Conservation (phyloP, 352 stramenopile species). For the Peronospora farinosa region DNA sequence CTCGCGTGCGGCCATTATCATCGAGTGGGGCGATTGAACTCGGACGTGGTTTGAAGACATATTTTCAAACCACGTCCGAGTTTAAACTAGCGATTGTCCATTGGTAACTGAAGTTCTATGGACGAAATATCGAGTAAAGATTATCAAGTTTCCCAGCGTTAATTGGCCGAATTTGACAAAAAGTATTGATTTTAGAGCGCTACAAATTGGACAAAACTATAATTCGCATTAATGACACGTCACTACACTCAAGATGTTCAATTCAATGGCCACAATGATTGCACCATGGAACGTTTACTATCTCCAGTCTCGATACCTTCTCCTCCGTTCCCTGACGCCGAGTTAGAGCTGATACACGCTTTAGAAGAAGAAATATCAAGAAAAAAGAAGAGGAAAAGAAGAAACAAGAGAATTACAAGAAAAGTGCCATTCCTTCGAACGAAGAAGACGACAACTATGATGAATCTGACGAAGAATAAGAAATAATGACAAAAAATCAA, state of each 20-base stretch:
- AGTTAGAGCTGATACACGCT: conserved; percentile 29
- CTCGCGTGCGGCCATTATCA: conserved; percentile 20
- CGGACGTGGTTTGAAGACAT: conserved; percentile 27
- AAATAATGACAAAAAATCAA: not conserved
- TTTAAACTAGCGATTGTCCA: conserved; percentile 34
- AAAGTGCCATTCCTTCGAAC: not conserved
- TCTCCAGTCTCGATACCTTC: conserved; percentile 1
- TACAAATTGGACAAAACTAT: not conserved
- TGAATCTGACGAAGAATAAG: conserved; percentile 29
- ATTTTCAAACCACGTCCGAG: too few species aligned
- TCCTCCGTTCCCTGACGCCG: conserved; percentile 8
- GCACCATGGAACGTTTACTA: not conserved
- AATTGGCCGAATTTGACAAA: not conserved
- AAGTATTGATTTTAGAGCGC: not conserved
- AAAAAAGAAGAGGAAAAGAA: conserved; percentile 8
- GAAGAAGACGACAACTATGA: conserved; percentile 34
- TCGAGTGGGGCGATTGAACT: not conserved
- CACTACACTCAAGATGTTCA: too few species aligned
- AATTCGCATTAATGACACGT: too few species aligned
- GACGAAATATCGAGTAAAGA: conserved; percentile 33
- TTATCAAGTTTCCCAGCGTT: not conserved
- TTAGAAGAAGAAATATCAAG: conserved; percentile 33
- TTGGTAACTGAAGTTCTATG: conserved; percentile 30
- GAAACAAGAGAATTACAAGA: conserved; percentile 11
- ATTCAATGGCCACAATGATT: not conserved